Evolutionary conservation across 352 stramenopile genomes (phyloP).

Genomic region (Globisporangium lucens): DNA sequence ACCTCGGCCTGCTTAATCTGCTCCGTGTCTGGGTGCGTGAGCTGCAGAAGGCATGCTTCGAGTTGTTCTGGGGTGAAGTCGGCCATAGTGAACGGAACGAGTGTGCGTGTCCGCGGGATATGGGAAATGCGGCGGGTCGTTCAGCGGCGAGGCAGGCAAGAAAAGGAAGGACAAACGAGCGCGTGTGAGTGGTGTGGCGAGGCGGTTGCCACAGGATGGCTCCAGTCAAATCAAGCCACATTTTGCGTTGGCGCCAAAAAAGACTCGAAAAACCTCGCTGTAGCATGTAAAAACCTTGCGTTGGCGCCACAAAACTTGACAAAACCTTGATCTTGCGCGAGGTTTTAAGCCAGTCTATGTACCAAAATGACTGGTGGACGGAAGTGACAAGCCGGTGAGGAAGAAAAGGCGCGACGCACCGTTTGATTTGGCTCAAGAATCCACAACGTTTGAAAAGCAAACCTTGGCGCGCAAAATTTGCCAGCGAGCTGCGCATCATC

Average conservation of each 20-base stretch:
- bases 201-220: conserved; percentile 3
- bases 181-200: background rate
- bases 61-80: conserved; percentile 83
- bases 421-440: background rate
- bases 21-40: conserved; percentile 94
- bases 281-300: background rate
- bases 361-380: conserved; percentile 14
- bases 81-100: conserved; percentile 38
- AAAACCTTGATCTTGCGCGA: background rate
- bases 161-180: background rate
- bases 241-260: conserved; percentile 6
- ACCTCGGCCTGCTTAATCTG: conserved; percentile 94
- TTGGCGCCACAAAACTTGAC: background rate
- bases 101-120: conserved; percentile 18
- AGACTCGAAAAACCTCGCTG: background rate
- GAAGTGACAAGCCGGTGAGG: background rate
- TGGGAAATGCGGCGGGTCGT: conserved; percentile 18
- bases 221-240: background rate
- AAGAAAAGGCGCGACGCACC: background rate
- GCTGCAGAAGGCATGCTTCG: conserved; percentile 82
- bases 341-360: conserved; percentile 11
- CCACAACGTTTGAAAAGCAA: background rate
- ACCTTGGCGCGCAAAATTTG: background rate
- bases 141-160: background rate
- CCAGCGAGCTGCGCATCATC: background rate